Percentiles rank a stretch among this genome's conserved stretches.
Conservation (phyloP, 306 rosid genomes). For the Prunus persica region DNA sequence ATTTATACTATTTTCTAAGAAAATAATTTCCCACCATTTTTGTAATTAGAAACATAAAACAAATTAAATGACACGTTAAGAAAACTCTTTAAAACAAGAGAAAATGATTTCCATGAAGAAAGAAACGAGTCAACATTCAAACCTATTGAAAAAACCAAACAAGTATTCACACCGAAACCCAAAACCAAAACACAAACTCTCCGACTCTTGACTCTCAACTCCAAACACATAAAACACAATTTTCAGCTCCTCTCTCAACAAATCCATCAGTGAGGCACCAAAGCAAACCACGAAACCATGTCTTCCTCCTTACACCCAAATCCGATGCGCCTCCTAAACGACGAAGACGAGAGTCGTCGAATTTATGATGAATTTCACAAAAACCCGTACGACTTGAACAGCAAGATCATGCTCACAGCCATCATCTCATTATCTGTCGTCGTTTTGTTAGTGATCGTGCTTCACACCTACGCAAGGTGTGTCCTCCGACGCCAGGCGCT, state of each 20-base stretch:
- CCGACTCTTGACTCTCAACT: not conserved
- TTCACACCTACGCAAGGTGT: conserved; percentile 71
- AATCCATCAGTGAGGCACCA: not conserved
- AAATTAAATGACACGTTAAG: not conserved
- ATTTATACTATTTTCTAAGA: too few species aligned
- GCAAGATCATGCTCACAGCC: conserved; percentile 54
- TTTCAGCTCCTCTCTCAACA: not conserved
- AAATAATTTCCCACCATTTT: too few species aligned
- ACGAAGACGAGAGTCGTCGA: not conserved
- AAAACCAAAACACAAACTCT: not conserved
- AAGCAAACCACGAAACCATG: not conserved
- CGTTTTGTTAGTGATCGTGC: conserved; percentile 52
- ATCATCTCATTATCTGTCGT: conserved; percentile 54
- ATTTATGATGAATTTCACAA: accelerated
- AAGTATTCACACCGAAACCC: not conserved
- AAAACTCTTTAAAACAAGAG: not conserved
- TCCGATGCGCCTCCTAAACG: not conserved
- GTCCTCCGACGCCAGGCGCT: conserved; percentile 62
- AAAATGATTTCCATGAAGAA: not conserved
- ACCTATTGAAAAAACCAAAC: conserved; percentile 14
- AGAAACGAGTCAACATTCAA: conserved; percentile 26
- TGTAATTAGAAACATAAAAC: too few species aligned
- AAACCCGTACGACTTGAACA: conserved; percentile 33
- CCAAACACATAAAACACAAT: not conserved
- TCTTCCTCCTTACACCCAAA: not conserved